Evolutionary conservation across 225 moss, liverwort and hornwort species (phyloP), one percentile per base, ranked within the genome.

Genomic region (Antitrichia curtipendula): DNA sequence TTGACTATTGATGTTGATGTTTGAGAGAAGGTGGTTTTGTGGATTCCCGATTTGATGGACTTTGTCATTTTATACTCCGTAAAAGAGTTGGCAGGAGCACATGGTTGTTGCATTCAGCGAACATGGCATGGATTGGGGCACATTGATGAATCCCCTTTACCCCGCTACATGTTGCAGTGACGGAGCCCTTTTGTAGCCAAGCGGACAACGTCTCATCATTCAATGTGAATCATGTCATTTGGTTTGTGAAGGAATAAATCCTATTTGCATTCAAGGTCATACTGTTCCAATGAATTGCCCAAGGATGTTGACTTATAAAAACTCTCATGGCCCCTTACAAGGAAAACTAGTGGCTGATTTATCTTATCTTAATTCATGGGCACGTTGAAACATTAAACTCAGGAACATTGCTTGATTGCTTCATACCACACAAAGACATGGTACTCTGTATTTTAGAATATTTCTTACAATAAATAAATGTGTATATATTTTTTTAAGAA

Each of bases 61-160:
- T 36, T 52, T 66, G 11, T 29, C 56, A 17, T 58, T 65, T 59
- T 12, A 29, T 56, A 41, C 13, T 24, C 40, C 0, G 0, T 7
- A 59, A 43, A 45, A 60, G 31, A 66, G 45, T 49, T 31, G 74
- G 52, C 78, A 50, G 84, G 70, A 52, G 69, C 87, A 89, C 76
- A 81, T 87, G 87, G 88, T 83, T 60, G 83, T 65, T 83, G 86
- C 23, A 2, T 36, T 86, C 7, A 23, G 81, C 18, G 24, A 81
- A 84, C 87, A 89, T 91, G 89, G 69, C 89, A 91, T 81, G 89
- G 81, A 75, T 84, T 81, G 74, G 59, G 78, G 52, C 84, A 65
- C 80, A 86, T 75, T 91, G 89, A 83, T 80, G 68, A 86, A 45
- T 16, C 53, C 60, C 58, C 80, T 68, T 75, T 80, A 31, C 52